Evolutionary conservation across 1,284 basidiomycete species (phyloP), one percentile per base, ranked within the genome.

Genomic region (Ustilago shanxiensis): DNA sequence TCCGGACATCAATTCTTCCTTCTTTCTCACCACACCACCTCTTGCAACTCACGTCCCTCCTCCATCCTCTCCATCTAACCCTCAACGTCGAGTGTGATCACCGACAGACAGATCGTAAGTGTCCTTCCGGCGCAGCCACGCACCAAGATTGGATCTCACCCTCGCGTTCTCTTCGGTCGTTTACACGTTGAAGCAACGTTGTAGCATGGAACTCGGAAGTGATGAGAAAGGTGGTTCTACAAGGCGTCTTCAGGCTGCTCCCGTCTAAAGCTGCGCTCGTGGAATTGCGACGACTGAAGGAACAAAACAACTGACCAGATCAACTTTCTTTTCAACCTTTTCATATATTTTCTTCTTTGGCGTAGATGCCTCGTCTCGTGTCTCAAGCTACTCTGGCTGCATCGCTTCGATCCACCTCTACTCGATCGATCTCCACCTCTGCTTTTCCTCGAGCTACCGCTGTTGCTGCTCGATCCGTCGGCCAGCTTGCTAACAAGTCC

Each of bases 281-380:
- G 7, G 20, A 8, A 29, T 3, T 4, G 49, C 26, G 49, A n/a
- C 26, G 16, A 50, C 18, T 18, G 18, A 20, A 2, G 24, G 39
- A 28, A 20, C 35, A n/a, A n/a, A 14, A 14, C 13, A 39, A 26
- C 29, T 49, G 45, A 50, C 26, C 29, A 56, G 33, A 49, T 44
- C 50, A 20, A 4, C 8, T 53, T 44, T 24, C 8, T 22, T 39
- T 33, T n/a, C n/a, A n/a, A n/a, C n/a, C n/a, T n/a, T n/a, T n/a
- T n/a, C n/a, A n/a, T n/a, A n/a, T n/a, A n/a, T 29, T 39, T 56
- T 20, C 9, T 14, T 20, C 28, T 26, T 5, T 47, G 13, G 1
- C 20, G 24, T 52, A 79, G 77, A 80, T 80, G 78, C 78, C 75
- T 75, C 75, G 78, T 26, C 78, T 80, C 60, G 67, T 77, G 37